Conservation (phyloP, 2,329 filamentous ascomycete species). For the Colletotrichum abscissum region DNA sequence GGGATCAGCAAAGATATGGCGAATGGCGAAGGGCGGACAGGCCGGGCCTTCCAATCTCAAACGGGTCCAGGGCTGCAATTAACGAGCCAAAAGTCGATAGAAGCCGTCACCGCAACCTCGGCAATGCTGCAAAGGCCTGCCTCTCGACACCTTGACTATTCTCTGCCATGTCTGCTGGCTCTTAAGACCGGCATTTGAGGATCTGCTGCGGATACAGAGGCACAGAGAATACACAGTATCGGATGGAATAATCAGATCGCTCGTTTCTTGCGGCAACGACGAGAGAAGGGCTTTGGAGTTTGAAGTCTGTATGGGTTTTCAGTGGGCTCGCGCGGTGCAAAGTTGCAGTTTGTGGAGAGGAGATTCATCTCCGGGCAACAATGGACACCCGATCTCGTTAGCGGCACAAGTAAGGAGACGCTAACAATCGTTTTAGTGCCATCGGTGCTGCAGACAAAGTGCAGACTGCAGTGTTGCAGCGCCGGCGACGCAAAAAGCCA, state of each 20-base stretch:
- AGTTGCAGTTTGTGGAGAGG: slow-evolving; percentile 24
- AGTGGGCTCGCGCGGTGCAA: not conserved
- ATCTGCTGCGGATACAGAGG: not conserved
- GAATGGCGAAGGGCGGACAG: slow-evolving; percentile 16
- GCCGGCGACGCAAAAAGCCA: not conserved
- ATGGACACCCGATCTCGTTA: slow-evolving; percentile 28
- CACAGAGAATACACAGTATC: not conserved
- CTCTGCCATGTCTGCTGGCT: not conserved
- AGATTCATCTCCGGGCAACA: slow-evolving; percentile 32
- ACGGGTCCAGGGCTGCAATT: slow-evolving; percentile 17
- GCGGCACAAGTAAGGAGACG: slow-evolving; percentile 2
- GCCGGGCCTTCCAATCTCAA: slow-evolving; percentile 21
- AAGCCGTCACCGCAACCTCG: not conserved
- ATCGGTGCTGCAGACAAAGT: slow-evolving; percentile 23
- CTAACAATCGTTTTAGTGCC: slow-evolving; percentile 12
- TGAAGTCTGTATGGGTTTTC: not conserved
- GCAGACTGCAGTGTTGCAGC: not conserved
- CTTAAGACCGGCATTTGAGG: not conserved
- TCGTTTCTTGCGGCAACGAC: not conserved
- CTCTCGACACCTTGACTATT: not conserved
- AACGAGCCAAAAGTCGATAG: not conserved
- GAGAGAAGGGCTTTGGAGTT: not conserved
- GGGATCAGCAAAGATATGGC: slow-evolving; percentile 14
- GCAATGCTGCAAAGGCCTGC: not conserved
- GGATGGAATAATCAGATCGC: not conserved